Percentiles rank a stretch among this genome's conserved stretches.
Evolutionary conservation across 257 asterid genomes (phyloP).

Genomic region (Penstemon davidsonii): DNA sequence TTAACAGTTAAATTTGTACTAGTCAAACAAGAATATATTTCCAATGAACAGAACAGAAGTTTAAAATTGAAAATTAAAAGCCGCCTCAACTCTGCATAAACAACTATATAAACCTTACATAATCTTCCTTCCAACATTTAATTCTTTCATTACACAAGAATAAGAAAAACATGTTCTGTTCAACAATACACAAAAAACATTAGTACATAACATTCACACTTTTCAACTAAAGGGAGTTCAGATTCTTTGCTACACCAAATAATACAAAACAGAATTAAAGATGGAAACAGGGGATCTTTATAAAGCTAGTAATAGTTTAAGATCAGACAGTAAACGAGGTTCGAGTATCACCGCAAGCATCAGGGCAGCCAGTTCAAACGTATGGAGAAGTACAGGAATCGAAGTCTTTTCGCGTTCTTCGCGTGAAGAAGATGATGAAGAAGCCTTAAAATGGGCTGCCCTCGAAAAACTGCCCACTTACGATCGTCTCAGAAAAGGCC

Average conservation of each 20-base stretch:
- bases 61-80: not conserved
- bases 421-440: constrained; percentile 73
- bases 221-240: not conserved
- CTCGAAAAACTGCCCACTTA: constrained; percentile 69
- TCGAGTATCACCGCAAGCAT: constrained; percentile 20
- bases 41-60: not conserved
- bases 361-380: constrained; percentile 39
- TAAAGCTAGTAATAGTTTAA: constrained; percentile 42
- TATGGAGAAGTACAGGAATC: constrained; percentile 49
- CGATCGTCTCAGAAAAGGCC: constrained; percentile 62
- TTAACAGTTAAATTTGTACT: not conserved
- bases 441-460: constrained; percentile 78
- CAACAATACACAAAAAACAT: too few relatives aligned
- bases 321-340: constrained; percentile 31
- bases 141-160: not conserved
- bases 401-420: constrained; percentile 51
- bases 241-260: not conserved
- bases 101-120: constrained; percentile 10
- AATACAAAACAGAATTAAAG: not conserved
- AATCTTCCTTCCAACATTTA: constrained; percentile 10
- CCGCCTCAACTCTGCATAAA: constrained; percentile 1
- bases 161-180: not conserved
- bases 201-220: too few relatives aligned
- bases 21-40: not conserved
- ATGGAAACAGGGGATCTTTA: constrained; percentile 32